These are phyloP conservation scores for Xylaria digitata DNA, from an alignment of 2,329 filamentous ascomycete species.

Conservation along the genomic window DNA sequence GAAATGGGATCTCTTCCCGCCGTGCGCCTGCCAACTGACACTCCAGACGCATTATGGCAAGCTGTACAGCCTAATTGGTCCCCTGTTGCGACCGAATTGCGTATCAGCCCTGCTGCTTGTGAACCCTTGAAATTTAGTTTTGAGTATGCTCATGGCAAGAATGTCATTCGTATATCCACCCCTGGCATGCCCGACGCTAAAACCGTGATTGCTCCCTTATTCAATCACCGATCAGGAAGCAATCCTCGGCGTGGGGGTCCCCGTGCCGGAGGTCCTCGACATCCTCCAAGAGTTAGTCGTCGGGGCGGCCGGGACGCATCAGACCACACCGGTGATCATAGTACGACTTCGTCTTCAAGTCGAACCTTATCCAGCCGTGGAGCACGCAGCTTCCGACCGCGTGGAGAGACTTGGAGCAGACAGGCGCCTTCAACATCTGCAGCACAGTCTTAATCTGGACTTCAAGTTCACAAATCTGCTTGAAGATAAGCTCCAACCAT, in stretches of 20 bases:
- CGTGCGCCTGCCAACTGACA: constrained; percentile 73
- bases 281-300: constrained; percentile 35
- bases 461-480: constrained; percentile 19
- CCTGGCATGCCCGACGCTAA: constrained; percentile 59
- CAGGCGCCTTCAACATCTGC: constrained; percentile 33
- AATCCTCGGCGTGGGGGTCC: constrained; percentile 40
- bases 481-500: background rate
- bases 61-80: constrained; percentile 66
- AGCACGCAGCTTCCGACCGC: constrained; percentile 40
- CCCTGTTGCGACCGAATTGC: constrained; percentile 64
- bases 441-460: constrained; percentile 30
- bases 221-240: constrained; percentile 39
- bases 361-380: constrained; percentile 38
- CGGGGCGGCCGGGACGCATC: constrained; percentile 39
- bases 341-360: constrained; percentile 31
- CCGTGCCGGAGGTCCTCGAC: constrained; percentile 32
- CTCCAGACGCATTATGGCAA: constrained; percentile 72
- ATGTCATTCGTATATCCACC: constrained; percentile 56
- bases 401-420: constrained; percentile 44
- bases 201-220: constrained; percentile 42
- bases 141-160: constrained; percentile 54
- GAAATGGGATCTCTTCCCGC: constrained; percentile 82
- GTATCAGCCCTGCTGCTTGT: constrained; percentile 59
- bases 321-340: constrained; percentile 30
- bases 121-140: constrained; percentile 57